phyloP scores from a whole-genome alignment of 768 basidiomycete species.

The Tricholoma hemisulphureum region DNA sequence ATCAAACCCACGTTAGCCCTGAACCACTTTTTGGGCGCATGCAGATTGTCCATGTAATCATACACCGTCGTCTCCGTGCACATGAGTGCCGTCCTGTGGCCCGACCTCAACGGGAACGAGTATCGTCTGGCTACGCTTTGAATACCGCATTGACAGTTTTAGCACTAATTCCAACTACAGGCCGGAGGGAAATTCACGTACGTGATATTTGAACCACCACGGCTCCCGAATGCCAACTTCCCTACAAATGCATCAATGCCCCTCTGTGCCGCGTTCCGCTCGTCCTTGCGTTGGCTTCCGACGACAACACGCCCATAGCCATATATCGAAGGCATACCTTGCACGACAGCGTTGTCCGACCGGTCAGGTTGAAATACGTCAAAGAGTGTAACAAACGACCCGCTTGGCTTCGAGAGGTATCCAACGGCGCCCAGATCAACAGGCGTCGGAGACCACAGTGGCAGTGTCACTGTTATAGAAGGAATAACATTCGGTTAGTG shows the following conservation, averaged over 20 bases:
- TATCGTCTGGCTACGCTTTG: conserved; percentile 51
- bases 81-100: conserved; percentile 65
- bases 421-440: conserved; percentile 74
- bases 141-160: background rate
- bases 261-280: conserved; percentile 57
- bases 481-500: background rate
- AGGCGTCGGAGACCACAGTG: conserved; percentile 67
- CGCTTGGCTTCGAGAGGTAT: conserved; percentile 64
- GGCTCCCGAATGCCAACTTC: conserved; percentile 44
- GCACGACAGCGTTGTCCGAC: conserved; percentile 41
- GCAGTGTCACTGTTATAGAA: conserved; percentile 64
- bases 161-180: too few species aligned
- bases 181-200: too few species aligned
- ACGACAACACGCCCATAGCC: conserved; percentile 61
- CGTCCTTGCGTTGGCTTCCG: conserved; percentile 53
- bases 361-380: conserved; percentile 60
- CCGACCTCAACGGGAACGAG: conserved; percentile 57
- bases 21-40: conserved; percentile 73
- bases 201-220: conserved; percentile 30
- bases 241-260: conserved; percentile 56
- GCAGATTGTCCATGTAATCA: conserved; percentile 60
- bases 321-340: conserved; percentile 54
- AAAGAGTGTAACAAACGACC: conserved; percentile 69
- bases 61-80: conserved; percentile 71
- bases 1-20: conserved; percentile 64